These are phyloP conservation scores for Lecanicillium sp. DNA, from an alignment of 2,329 filamentous ascomycete species.

Conservation along the genomic window DNA sequence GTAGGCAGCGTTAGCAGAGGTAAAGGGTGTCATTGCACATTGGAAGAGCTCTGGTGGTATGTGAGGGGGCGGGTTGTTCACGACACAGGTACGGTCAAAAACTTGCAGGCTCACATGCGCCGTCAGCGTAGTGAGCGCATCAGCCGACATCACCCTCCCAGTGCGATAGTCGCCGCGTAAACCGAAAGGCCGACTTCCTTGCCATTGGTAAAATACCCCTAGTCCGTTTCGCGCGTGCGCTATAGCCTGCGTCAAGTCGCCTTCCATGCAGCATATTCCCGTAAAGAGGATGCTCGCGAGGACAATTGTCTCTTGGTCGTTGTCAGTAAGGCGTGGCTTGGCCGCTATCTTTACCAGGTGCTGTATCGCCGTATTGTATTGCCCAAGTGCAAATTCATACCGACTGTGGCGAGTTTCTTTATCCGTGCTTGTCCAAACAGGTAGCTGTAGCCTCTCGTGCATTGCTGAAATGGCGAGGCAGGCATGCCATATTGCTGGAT, in stretches of 20 bases:
- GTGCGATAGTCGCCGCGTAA: background rate
- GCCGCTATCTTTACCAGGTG: slow-evolving; percentile 1
- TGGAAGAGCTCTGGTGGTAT: background rate
- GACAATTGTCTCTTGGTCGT: slow-evolving; percentile 6
- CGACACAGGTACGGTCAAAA: slow-evolving; percentile 1
- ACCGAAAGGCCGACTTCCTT: background rate
- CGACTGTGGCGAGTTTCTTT: slow-evolving; percentile 2
- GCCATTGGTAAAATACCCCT: slow-evolving; percentile 5
- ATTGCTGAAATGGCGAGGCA: slow-evolving; percentile 6
- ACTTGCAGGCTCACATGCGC: slow-evolving; percentile 7
- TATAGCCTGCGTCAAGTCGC: slow-evolving; percentile 5
- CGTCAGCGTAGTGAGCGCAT: slow-evolving; percentile 3
- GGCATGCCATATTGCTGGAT: slow-evolving; percentile 9
- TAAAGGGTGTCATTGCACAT: slow-evolving; percentile 2
- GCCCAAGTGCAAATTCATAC: slow-evolving; percentile 2
- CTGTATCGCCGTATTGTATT: slow-evolving; percentile 3
- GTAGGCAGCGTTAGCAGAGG: slow-evolving; percentile 6
- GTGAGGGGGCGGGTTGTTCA: background rate
- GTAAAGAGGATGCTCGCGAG: slow-evolving; percentile 7
- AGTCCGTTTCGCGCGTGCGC: slow-evolving; percentile 3
- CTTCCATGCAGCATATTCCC: slow-evolving; percentile 6
- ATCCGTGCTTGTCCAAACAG: background rate
- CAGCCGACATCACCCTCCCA: slow-evolving; percentile 1
- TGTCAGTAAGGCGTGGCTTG: background rate
- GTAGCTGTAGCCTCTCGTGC: slow-evolving; percentile 2